Base-by-base conservation (phyloP, 2,329 filamentous ascomycete genomes). In the Stachybotrys echinatus region DNA sequence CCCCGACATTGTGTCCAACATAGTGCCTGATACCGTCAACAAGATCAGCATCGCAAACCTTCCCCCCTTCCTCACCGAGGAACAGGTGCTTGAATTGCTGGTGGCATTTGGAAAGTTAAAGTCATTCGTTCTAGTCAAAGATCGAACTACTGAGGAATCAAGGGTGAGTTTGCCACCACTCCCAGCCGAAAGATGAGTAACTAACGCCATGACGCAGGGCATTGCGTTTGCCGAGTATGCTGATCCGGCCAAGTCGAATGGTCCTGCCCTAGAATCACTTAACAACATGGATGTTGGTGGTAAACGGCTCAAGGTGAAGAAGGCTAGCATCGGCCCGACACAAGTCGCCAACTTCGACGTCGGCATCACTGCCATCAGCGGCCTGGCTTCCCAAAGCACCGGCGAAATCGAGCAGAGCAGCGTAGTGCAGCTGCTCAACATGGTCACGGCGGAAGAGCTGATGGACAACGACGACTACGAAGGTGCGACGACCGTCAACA, bases 171-270 rank as follows among this genome's bases (percentile, higher is more conserved):
- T 42, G 20, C 42, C 8, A 18, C 14, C 45, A 39, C n/a, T 20
- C 18, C 14, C 4, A n/a, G 23, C 20, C 12, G 17, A 12, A 17
- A 45, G 10, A n/a, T 18, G 14, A 17, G 23, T 12, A 23, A 27
- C 5, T 19, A 10, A 6, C 17, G 67, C 72, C 55, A 47, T 23
- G 22, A 45, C 19, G 27, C 57, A 96, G 87, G 94, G 94, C 27
- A 91, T 99, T 60, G 92, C 92, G 1, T 99, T 99, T 74, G 95
- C 90, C 71, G 95, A 99, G 69, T 99, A 96, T 60, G 77, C 81
- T 48, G 90, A 97, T 54, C 80, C 89, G 7, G 65, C 78, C 8
- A 52, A 57, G 18, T 80, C 81, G 38, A 96, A 94, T 21, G 85
- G 88, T 51, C 86, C 92, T 52, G 94, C 94, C 12, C 86, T 97